Conservation (phyloP, 2,329 filamentous ascomycete species). For the Epichloe aotearoae region DNA sequence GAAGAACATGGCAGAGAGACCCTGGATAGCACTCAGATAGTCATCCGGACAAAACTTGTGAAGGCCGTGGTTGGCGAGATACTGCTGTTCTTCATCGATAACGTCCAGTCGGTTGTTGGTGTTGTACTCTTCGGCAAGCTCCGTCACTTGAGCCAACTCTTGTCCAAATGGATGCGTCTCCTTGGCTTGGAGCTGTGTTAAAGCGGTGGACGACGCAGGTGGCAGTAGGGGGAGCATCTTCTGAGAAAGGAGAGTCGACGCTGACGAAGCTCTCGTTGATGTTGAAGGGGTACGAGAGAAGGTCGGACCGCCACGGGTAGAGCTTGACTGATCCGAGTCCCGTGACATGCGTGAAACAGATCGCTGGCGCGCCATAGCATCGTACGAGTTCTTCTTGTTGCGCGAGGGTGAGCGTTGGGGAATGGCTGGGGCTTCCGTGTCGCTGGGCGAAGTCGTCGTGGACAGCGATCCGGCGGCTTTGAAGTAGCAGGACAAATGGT, state of each 20-base stretch:
- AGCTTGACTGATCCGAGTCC: constrained; percentile 37
- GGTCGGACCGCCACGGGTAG: constrained; percentile 41
- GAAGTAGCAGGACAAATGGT: constrained; percentile 57
- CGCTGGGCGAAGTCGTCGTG: constrained; percentile 9
- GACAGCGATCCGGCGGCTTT: constrained; percentile 36
- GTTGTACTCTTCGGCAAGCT: constrained; percentile 81
- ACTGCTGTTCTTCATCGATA: constrained; percentile 52
- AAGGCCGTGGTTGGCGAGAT: constrained; percentile 57
- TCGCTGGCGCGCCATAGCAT: constrained; percentile 54
- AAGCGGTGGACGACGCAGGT: constrained; percentile 14
- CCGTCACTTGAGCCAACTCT: constrained; percentile 83
- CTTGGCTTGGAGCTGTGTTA: constrained; percentile 22
- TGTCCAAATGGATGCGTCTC: constrained; percentile 66
- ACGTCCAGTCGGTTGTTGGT: constrained; percentile 45
- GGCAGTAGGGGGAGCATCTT: constrained; percentile 20
- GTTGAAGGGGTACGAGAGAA: constrained; percentile 46
- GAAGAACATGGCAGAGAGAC: constrained; percentile 51
- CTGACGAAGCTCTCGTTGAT: constrained; percentile 37
- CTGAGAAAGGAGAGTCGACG: constrained; percentile 16
- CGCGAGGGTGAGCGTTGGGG: constrained; percentile 73
- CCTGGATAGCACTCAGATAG: constrained; percentile 70
- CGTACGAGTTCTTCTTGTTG: constrained; percentile 70
- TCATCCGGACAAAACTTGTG: constrained; percentile 65
- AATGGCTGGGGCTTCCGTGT: constrained; percentile 39
- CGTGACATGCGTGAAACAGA: constrained; percentile 48